Evolutionary conservation across 495 filamentous ascomycete genomes (phyloP).

Genomic region (Polyplosphaeria fusca): DNA sequence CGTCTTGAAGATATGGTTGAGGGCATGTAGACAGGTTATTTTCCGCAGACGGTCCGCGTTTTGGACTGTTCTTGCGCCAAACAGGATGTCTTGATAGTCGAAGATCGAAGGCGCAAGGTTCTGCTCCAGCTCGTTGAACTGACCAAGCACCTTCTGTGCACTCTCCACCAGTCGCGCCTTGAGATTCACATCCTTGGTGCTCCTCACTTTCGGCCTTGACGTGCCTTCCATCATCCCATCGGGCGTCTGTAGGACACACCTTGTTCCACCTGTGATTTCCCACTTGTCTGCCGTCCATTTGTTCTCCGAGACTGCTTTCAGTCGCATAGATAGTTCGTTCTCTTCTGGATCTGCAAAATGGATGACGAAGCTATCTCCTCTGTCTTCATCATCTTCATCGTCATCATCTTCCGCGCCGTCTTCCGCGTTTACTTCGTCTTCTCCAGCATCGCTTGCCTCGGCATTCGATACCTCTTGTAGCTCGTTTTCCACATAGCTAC

Average conservation of each 20-base stretch:
- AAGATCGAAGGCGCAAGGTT: slow-evolving; percentile 59
- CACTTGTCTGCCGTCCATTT: slow-evolving; percentile 58
- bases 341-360: slow-evolving; percentile 70
- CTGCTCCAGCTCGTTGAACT: slow-evolving; percentile 53
- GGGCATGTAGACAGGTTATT: slow-evolving; percentile 73
- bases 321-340: slow-evolving; percentile 49
- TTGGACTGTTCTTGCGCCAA: slow-evolving; percentile 62
- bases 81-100: slow-evolving; percentile 78
- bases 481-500: slow-evolving; percentile 33
- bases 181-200: slow-evolving; percentile 52
- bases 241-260: slow-evolving; percentile 18
- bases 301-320: slow-evolving; percentile 52
- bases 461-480: not conserved
- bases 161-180: slow-evolving; percentile 54
- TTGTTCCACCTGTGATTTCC: slow-evolving; percentile 4
- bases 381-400: slow-evolving; percentile 42
- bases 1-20: slow-evolving; percentile 93
- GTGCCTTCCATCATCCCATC: slow-evolving; percentile 16
- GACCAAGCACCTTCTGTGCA: slow-evolving; percentile 32
- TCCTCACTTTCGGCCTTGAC: slow-evolving; percentile 10
- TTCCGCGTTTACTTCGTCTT: slow-evolving; percentile 22
- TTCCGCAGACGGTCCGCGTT: slow-evolving; percentile 65
- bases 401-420: slow-evolving; percentile 42
- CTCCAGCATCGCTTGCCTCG: slow-evolving; percentile 12
- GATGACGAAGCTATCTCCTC: slow-evolving; percentile 70